phyloP scores from a whole-genome alignment of 1,284 basidiomycete species.

The Naganishia cerealis region DNA sequence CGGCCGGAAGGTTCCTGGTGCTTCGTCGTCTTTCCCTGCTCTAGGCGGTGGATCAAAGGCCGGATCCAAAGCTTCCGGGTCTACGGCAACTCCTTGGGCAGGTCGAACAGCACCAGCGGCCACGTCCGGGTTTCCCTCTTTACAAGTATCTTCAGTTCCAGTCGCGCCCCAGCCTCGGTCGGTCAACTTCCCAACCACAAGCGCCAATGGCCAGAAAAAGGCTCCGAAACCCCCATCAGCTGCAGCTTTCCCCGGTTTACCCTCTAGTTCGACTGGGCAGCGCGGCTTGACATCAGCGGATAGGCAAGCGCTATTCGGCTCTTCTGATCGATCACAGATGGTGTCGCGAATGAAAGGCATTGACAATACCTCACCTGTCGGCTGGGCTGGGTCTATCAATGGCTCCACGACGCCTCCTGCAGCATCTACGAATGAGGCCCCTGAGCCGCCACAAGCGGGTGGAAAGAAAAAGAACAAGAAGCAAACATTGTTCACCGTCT shows the following conservation, averaged over 20 bases:
- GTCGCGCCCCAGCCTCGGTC: constrained; percentile 46
- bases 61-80: constrained; percentile 20
- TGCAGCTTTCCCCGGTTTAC: constrained; percentile 70
- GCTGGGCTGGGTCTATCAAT: constrained; percentile 40
- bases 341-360: constrained; percentile 70
- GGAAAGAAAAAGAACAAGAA: constrained; percentile 68
- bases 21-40: constrained; percentile 44
- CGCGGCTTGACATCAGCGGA: constrained; percentile 47
- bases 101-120: constrained; percentile 46
- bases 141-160: constrained; percentile 44
- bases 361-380: constrained; percentile 44
- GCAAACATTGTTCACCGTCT: constrained; percentile 70
- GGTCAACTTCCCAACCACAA: constrained; percentile 43
- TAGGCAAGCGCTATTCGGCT: constrained; percentile 53
- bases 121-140: constrained; percentile 47
- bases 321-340: constrained; percentile 64
- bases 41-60: constrained; percentile 38
- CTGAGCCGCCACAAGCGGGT: constrained; percentile 37
- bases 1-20: constrained; percentile 45
- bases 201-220: constrained; percentile 37
- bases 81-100: constrained; percentile 47
- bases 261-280: constrained; percentile 51
- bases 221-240: constrained; percentile 55
- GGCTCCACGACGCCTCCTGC: constrained; percentile 29
- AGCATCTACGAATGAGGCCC: constrained; percentile 45